Evolutionary conservation across 345 rosid species (phyloP), one percentile per base, ranked within the genome.

Genomic region (Cardiospermum halicacabum): DNA sequence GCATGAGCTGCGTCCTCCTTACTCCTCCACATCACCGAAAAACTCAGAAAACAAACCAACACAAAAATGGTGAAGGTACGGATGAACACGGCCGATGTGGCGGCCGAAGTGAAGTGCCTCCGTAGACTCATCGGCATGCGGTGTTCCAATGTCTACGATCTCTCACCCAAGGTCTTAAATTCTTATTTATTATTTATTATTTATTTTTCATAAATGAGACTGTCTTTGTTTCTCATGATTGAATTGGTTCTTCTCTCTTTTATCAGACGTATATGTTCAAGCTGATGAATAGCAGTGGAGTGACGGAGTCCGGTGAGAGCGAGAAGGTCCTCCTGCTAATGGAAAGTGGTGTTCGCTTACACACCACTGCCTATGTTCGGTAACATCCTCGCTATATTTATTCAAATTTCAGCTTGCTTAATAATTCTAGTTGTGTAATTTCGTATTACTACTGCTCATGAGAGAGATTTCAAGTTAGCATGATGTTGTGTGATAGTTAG

Each of bases 61-160:
- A 31, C 11, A 58, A 28, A 45, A 11, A 92, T 91, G 99, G 99
- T 89, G 91, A 94, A 94, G 82, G 96, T 91, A 34, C 93, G 97
- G 11, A 84, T 94, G 96, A 94, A 89, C 88, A 94, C 96, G 82
- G 99, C 97, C 70, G 97, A 91, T 67, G 97, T 94, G 73, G 99
- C 99, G 50, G 96, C 97, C 4, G 99, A 91, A 77, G 99, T 91
- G 50, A 95, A 91, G 75, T 91, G 96, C 78, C 65, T 89, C 62
- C 86, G 96, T 64, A 73, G 84, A 2, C 75, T 95, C 43, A 91
- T 95, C 77, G 97, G 97, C 74, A 89, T 91, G 96, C 88, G 97
- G 32, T 95, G 97, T 62, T 89, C 97, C 68, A 91, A 95, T 65
- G 96, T 91, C 84, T 95, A 95, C 69, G 97, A 95, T 80, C 92